Evolutionary conservation across 306 rosid species (phyloP).

Genomic region (Hippophae rhamnoides): DNA sequence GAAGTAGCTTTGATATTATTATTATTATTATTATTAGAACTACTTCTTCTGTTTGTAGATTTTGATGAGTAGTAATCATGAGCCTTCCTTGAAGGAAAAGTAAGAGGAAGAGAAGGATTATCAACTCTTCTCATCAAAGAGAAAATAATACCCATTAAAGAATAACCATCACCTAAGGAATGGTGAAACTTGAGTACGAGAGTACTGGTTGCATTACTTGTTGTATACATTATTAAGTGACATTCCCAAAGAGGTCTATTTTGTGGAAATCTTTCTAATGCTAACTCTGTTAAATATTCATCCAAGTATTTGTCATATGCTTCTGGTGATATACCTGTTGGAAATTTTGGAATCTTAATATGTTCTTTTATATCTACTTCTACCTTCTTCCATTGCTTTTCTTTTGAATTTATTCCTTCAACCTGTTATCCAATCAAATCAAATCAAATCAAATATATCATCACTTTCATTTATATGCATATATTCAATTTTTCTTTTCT

Average conservation of each 20-base stretch:
- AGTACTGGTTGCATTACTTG: constrained; percentile 7
- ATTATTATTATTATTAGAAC: too few species aligned
- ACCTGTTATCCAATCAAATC: too few species aligned
- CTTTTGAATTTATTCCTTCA: too few species aligned
- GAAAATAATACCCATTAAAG: constrained; percentile 16
- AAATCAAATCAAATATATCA: too few species aligned
- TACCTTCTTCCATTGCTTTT: too few species aligned
- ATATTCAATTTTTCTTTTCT: too few species aligned
- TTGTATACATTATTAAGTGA: constrained; percentile 10
- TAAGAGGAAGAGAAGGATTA: constrained; percentile 2
- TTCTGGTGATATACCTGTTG: background rate
- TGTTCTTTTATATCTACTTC: constrained; percentile 6
- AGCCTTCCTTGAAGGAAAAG: background rate
- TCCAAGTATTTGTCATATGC: constrained; percentile 1
- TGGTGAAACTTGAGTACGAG: constrained; percentile 9
- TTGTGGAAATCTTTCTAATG: constrained; percentile 2
- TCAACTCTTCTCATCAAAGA: constrained; percentile 9
- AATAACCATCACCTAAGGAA: constrained; percentile 16
- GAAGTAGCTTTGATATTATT: background rate
- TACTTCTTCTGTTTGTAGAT: background rate
- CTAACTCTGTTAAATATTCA: constrained; percentile 5
- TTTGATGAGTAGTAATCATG: too few species aligned
- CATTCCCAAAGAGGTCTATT: constrained; percentile 12
- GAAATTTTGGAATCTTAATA: constrained; percentile 5
- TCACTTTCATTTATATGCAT: too few species aligned